These are phyloP conservation scores for Phalaenopsis hybrid DNA, from an alignment of 116 monocot genomes.

Conservation along the genomic window DNA sequence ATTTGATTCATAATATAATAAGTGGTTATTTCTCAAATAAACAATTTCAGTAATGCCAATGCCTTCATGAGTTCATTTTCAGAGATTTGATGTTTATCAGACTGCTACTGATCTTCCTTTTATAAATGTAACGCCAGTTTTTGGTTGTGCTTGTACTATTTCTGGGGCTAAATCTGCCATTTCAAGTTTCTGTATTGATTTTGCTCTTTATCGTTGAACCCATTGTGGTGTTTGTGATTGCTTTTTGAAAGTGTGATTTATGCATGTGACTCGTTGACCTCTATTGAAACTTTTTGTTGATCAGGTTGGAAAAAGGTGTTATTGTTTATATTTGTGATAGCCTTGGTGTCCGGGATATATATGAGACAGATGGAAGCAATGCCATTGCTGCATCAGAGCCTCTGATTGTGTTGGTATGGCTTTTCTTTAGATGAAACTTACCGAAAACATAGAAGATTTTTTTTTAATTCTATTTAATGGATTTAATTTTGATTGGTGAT, in stretches of 20 bases:
- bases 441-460: too few species aligned
- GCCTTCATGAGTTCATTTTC: not conserved
- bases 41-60: not conserved
- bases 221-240: not conserved
- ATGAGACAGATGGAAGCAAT: slow-evolving; percentile 71
- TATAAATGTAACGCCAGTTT: not conserved
- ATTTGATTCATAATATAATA: not conserved
- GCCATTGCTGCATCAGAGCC: slow-evolving; percentile 76
- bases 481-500: too few species aligned
- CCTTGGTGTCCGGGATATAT: slow-evolving; percentile 93
- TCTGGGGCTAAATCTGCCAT: not conserved
- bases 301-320: slow-evolving; percentile 95
- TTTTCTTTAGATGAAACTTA: not conserved
- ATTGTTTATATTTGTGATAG: slow-evolving; percentile 98
- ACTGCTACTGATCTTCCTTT: not conserved
- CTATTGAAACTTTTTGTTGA: not conserved
- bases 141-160: not conserved
- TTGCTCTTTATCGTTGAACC: not conserved
- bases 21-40: not conserved
- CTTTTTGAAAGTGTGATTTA: not conserved
- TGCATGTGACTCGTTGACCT: not conserved
- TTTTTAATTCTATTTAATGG: too few species aligned
- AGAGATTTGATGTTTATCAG: not conserved
- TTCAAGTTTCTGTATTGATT: not conserved
- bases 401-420: slow-evolving; percentile 72